These are phyloP conservation scores for Xylaria sp. DNA, from an alignment of 2,329 filamentous ascomycete species.

Conservation along the genomic window DNA sequence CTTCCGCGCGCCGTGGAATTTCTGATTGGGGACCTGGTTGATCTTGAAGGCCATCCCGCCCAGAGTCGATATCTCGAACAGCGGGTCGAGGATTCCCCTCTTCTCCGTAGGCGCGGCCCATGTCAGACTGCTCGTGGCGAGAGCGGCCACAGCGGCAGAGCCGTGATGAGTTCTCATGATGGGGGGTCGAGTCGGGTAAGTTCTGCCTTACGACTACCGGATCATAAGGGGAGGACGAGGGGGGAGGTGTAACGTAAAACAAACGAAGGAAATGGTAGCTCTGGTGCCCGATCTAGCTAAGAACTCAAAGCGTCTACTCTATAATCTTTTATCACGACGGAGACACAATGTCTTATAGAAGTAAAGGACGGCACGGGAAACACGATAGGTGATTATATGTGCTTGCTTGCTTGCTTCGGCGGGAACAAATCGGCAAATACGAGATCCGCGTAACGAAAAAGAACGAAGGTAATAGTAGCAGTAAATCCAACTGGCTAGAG, in stretches of 20 bases:
- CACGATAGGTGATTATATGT: neutral
- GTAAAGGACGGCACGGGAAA: conserved; percentile 1
- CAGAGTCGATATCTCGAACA: conserved; percentile 43
- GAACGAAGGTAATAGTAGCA: conserved; percentile 12
- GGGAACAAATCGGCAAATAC: conserved; percentile 7
- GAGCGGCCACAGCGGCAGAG: conserved; percentile 43
- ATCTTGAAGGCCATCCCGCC: conserved; percentile 50
- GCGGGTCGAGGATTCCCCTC: conserved; percentile 31
- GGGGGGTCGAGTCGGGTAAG: neutral
- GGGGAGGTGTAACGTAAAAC: neutral
- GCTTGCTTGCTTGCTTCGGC: too few relatives aligned
- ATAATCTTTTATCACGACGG: conserved; percentile 9
- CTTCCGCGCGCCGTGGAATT: conserved; percentile 39
- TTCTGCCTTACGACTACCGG: neutral
- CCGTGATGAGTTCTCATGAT: conserved; percentile 45
- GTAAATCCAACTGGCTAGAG: conserved; percentile 11
- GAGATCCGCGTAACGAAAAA: conserved; percentile 19
- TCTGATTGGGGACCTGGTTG: conserved; percentile 47
- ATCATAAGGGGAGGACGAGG: neutral
- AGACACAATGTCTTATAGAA: conserved; percentile 1
- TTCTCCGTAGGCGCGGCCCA: conserved; percentile 40
- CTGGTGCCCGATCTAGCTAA: neutral
- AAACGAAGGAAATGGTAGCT: conserved; percentile 8
- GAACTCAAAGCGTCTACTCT: neutral
- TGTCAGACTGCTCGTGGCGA: conserved; percentile 38